These are phyloP conservation scores for Leccinum variicolor DNA, from an alignment of 768 basidiomycete species.

Conservation along the genomic window DNA sequence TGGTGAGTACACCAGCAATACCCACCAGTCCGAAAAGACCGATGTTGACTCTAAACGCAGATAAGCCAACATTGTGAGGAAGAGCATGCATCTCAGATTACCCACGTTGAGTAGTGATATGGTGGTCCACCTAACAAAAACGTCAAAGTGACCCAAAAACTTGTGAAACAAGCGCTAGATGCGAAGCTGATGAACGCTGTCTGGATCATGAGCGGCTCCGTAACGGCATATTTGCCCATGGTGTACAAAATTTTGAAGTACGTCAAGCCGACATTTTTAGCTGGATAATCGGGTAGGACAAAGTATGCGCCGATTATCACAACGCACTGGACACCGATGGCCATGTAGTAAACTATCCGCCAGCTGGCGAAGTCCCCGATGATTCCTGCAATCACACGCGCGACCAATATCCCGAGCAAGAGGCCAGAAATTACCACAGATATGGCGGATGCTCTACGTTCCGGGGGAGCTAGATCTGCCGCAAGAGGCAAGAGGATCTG, in stretches of 20 bases:
- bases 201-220: constrained; percentile 78
- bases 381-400: constrained; percentile 71
- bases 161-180: constrained; percentile 55
- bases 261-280: constrained; percentile 61
- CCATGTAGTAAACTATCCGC: constrained; percentile 75
- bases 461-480: constrained; percentile 77
- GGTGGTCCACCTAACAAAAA: constrained; percentile 77
- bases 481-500: constrained; percentile 75
- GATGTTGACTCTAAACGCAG: constrained; percentile 44
- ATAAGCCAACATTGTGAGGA: background rate
- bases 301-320: constrained; percentile 60
- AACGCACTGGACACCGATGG: constrained; percentile 63
- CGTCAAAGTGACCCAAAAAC: constrained; percentile 74
- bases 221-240: constrained; percentile 74
- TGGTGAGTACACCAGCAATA: constrained; percentile 64
- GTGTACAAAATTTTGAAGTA: constrained; percentile 72
- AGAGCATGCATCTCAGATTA: background rate
- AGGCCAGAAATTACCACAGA: constrained; percentile 70
- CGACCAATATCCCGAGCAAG: constrained; percentile 69
- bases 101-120: constrained; percentile 72
- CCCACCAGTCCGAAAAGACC: constrained; percentile 77
- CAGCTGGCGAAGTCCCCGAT: constrained; percentile 71
- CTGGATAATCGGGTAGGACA: constrained; percentile 79
- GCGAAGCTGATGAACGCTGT: constrained; percentile 56
- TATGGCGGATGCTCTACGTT: constrained; percentile 69